Conservation (phyloP, 805 yeast genomes). For the Suhomyces canberraensis region DNA sequence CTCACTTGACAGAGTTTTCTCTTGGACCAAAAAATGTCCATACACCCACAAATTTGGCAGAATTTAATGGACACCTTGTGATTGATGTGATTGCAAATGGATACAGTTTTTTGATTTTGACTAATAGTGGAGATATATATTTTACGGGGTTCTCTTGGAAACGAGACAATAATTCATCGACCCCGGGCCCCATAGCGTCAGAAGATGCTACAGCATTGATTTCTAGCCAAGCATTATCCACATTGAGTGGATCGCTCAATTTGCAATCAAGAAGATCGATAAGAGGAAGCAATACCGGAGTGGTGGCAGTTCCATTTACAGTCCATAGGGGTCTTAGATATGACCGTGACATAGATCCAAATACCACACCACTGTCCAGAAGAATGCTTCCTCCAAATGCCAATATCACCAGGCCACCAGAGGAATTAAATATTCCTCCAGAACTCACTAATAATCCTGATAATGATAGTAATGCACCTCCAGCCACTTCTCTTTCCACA, state of each 20-base stretch:
- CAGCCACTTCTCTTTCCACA: not conserved
- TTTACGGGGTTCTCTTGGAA: constrained; percentile 45
- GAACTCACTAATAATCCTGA: not conserved
- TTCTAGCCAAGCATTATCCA: constrained; percentile 7
- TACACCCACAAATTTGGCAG: constrained; percentile 36
- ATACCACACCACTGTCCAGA: constrained; percentile 6
- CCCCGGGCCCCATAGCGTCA: constrained; percentile 28
- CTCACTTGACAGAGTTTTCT: constrained; percentile 13
- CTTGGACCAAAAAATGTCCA: constrained; percentile 27
- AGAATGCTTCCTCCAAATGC: constrained; percentile 14
- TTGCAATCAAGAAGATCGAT: constrained; percentile 8
- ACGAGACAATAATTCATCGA: constrained; percentile 9
- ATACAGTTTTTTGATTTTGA: constrained; percentile 56
- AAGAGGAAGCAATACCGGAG: constrained; percentile 10
- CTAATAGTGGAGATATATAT: constrained; percentile 53
- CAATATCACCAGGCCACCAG: constrained; percentile 23
- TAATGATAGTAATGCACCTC: no score
- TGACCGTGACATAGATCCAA: constrained; percentile 5
- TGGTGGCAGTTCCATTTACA: constrained; percentile 5
- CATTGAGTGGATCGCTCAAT: not conserved
- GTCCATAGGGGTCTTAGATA: constrained; percentile 8
- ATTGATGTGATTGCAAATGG: constrained; percentile 62
- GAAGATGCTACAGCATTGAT: constrained; percentile 18
- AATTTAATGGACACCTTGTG: constrained; percentile 32
- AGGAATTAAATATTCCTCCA: constrained; percentile 17